Conservation (phyloP, 2,329 filamentous ascomycete genomes). For the Penicillium sp. region DNA sequence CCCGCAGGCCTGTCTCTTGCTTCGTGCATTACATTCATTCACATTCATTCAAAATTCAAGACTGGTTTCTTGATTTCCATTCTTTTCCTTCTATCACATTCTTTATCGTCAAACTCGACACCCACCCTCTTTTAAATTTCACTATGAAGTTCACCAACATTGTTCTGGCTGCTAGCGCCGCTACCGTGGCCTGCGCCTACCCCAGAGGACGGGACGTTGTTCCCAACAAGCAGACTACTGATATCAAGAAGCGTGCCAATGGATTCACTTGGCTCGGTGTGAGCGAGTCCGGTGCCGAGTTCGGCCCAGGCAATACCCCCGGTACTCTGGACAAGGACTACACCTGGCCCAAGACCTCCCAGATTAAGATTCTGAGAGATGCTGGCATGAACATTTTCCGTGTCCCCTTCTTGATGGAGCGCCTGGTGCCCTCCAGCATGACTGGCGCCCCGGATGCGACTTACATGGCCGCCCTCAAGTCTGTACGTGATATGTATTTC, state of each 20-base stretch:
- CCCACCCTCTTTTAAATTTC: slow-evolving; percentile 21
- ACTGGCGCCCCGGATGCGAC: slow-evolving; percentile 20
- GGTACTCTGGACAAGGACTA: slow-evolving; percentile 21
- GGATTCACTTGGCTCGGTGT: slow-evolving; percentile 29
- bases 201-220: slow-evolving; percentile 14
- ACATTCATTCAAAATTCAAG: slow-evolving; percentile 18
- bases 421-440: slow-evolving; percentile 19
- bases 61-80: slow-evolving; percentile 24
- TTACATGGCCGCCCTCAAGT: slow-evolving; percentile 21
- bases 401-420: slow-evolving; percentile 28
- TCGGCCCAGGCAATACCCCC: slow-evolving; percentile 9
- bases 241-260: slow-evolving; percentile 24
- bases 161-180: slow-evolving; percentile 30
- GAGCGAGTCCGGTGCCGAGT: slow-evolving; percentile 20
- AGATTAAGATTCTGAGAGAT: slow-evolving; percentile 22
- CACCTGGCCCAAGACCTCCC: slow-evolving; percentile 20
- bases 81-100: slow-evolving; percentile 18
- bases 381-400: slow-evolving; percentile 29
- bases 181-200: slow-evolving; percentile 27
- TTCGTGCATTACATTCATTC: slow-evolving; percentile 14
- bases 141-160: slow-evolving; percentile 32
- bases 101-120: slow-evolving; percentile 24
- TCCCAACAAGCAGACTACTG: slow-evolving; percentile 20
- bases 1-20: not conserved
- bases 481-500: slow-evolving; percentile 10